Evolutionary conservation across 371 early-diverging fungal genomes (phyloP), one percentile per base, ranked within the genome.

Genomic region (Mortierella sp.): DNA sequence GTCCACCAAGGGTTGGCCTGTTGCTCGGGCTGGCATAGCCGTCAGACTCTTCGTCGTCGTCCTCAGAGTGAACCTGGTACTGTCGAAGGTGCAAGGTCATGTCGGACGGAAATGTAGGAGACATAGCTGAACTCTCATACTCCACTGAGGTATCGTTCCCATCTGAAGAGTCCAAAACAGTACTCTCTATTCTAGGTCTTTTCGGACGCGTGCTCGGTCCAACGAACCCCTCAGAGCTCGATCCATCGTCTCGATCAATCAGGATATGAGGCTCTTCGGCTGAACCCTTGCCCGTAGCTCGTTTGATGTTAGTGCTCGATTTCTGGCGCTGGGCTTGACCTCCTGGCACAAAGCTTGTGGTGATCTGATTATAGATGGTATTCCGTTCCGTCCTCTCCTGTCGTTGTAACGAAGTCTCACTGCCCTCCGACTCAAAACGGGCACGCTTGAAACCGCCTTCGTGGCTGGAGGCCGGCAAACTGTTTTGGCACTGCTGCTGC

Each of bases 91-190:
- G 76, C 51, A 86, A 75, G 12, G 82, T 82, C 35, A 82, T 51
- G 16, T 86, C 86, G 7, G 86, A 86, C 10, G 86, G 86, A 56
- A 86, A 82, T 6, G 82, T 86, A 16, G 71, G 82, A 0, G 86
- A 86, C 63, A 76, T 63, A 1, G 71, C 75, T 2, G 51, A 75
- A 4, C 55, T 46, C 8, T 27, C 75, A 75, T 38, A 71, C 2
- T 71, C 81, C 6, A 46, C 24, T 0, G 77, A 51, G 16, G 71
- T 48, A 12, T 76, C 79, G 44, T 74, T 56, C 16, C 70, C 83
- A 10, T 79, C 77, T 18, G 75, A 72, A 21, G 75, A 46, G 6
- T 75, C 49, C 46, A 63, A 32, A 14, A 60, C 32, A 11, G 56
- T 44, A 41, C 58, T 38, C 38, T 51, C 70, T 12, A 46, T 44